Percentiles rank a stretch among this genome's conserved stretches.
Conservation (phyloP, 106 monocot genomes). For the Allium sativum region DNA sequence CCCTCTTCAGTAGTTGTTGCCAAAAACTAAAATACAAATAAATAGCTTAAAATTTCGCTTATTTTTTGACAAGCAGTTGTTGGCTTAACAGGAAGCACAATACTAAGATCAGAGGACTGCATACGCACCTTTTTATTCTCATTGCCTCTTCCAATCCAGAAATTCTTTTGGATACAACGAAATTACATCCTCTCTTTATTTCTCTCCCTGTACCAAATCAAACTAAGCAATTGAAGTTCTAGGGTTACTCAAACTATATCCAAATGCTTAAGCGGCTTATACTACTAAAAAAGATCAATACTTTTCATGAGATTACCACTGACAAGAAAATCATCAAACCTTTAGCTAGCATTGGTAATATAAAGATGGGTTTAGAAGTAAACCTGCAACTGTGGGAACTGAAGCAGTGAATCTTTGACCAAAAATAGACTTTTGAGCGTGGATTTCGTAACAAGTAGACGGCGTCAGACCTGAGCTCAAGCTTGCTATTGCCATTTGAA, state of each 20-base stretch:
- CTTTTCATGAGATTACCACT: not conserved
- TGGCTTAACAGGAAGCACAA: not conserved
- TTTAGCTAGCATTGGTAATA: not conserved
- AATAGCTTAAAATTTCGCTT: too few species aligned
- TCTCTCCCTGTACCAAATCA: conserved; percentile 23
- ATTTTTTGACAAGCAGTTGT: not conserved
- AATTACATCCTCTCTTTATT: conserved; percentile 6
- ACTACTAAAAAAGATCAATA: not conserved
- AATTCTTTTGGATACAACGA: conserved; percentile 37
- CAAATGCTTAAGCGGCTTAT: too few species aligned
- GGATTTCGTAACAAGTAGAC: not conserved
- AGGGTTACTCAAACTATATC: not conserved
- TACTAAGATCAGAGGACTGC: not conserved
- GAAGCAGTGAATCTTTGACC: conserved; percentile 6
- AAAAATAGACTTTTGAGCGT: conserved; percentile 1
- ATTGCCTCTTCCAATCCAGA: conserved; percentile 69
- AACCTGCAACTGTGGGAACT: conserved; percentile 4
- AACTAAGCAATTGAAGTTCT: not conserved
- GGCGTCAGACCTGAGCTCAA: conserved; percentile 5
- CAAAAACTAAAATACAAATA: too few species aligned
- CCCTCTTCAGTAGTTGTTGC: too few species aligned
- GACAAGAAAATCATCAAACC: conserved; percentile 8
- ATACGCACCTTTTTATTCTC: conserved; percentile 46
- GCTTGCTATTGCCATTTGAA: not conserved
- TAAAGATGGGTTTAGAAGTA: not conserved